A percentile compares a stretch with the other conserved stretches of the same genome.
phyloP scores from a whole-genome alignment of 169 alveolate species.

The Ophryocystis elektroscirrha region DNA sequence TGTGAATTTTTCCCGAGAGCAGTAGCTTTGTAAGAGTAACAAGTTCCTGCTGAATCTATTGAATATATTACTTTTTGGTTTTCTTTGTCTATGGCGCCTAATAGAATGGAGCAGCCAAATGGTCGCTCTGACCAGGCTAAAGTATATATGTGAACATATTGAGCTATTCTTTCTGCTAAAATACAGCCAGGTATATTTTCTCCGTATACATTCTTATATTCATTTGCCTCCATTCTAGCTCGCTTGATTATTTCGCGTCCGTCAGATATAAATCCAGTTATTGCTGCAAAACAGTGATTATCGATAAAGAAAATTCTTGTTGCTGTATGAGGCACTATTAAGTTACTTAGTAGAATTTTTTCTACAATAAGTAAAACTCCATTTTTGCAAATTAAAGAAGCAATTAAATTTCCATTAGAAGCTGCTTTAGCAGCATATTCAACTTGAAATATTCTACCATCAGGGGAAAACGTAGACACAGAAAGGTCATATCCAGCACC shows the following conservation, averaged over 20 bases:
- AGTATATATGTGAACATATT: constrained; percentile 64
- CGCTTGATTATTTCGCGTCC: constrained; percentile 59
- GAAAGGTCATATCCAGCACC: constrained; percentile 72
- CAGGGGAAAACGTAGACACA: constrained; percentile 83
- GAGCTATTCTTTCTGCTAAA: constrained; percentile 69
- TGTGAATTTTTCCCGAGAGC: constrained; percentile 77
- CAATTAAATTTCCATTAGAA: constrained; percentile 60
- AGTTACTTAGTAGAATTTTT: constrained; percentile 32
- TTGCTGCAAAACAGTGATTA: constrained; percentile 42
- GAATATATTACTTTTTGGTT: too few relatives aligned
- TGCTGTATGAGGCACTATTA: constrained; percentile 44
- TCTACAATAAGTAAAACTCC: constrained; percentile 67
- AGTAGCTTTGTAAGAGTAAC: constrained; percentile 60
- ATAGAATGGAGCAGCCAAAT: constrained; percentile 45
- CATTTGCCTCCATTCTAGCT: constrained; percentile 61
- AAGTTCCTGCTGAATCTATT: neutral
- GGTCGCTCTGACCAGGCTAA: constrained; percentile 69
- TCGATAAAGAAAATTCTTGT: constrained; percentile 57
- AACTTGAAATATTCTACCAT: constrained; percentile 79
- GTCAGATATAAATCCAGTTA: constrained; percentile 75
- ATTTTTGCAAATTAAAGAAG: constrained; percentile 60
- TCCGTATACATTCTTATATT: constrained; percentile 54
- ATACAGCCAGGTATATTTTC: constrained; percentile 55
- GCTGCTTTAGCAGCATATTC: constrained; percentile 79
- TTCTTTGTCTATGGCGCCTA: neutral